Conservation (phyloP, 176 grass and related monocot genomes). For the Oryza glaberrima region DNA sequence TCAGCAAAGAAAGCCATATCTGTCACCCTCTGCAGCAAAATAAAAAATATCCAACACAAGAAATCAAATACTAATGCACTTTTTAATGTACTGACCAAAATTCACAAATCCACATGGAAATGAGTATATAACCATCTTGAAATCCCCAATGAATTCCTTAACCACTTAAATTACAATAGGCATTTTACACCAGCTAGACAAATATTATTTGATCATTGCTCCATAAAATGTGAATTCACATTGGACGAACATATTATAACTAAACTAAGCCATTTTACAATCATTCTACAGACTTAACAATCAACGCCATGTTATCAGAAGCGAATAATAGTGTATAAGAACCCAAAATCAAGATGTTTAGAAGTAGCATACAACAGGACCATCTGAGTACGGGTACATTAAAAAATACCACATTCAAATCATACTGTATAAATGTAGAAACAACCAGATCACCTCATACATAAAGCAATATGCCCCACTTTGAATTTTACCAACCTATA, state of each 20-base stretch:
- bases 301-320: background rate
- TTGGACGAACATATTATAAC: background rate
- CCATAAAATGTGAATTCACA: background rate
- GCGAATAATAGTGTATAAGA: conserved; percentile 24
- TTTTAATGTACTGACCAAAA: conserved; percentile 3
- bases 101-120: conserved; percentile 10
- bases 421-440: conserved; percentile 4
- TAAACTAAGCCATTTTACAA: background rate
- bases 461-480: background rate
- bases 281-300: background rate
- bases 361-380: conserved; percentile 1
- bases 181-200: background rate
- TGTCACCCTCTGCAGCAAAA: conserved; percentile 86
- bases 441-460: background rate
- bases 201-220: background rate
- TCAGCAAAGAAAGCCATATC: conserved; percentile 99
- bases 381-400: background rate
- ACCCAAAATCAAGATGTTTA: background rate
- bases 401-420: background rate
- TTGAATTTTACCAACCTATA: background rate
- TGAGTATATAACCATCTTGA: conserved; percentile 5
- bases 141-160: background rate
- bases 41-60: conserved; percentile 25
- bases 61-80: conserved; percentile 36
- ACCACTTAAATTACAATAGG: background rate